phyloP scores from a whole-genome alignment of 306 rosid species.

The Carpinus fangiana region DNA sequence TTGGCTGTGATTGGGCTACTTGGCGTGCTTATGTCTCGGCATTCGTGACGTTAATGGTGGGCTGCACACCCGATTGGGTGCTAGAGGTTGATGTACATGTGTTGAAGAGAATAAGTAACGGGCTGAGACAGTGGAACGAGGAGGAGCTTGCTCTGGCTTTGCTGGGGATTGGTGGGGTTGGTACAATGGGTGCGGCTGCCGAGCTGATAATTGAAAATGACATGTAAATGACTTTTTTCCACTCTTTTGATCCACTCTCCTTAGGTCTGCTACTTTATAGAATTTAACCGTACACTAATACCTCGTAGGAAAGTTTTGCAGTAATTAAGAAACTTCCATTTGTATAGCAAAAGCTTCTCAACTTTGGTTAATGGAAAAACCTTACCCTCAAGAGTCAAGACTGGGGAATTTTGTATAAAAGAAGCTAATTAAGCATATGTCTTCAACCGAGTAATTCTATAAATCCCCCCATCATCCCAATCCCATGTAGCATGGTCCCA shows the following conservation, averaged over 20 bases:
- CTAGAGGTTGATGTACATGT: slow-evolving; percentile 48
- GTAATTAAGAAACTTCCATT: not conserved
- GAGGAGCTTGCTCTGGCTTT: slow-evolving; percentile 58
- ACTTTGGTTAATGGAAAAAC: not conserved
- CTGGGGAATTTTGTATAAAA: not conserved
- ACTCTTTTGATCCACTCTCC: not conserved
- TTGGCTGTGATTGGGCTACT: slow-evolving; percentile 53
- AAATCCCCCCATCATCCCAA: too few relatives aligned
- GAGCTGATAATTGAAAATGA: slow-evolving; percentile 48
- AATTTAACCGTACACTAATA: slow-evolving; percentile 2
- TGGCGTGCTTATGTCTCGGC: slow-evolving; percentile 62
- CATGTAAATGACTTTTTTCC: slow-evolving; percentile 24
- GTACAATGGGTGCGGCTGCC: slow-evolving; percentile 54
- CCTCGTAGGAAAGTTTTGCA: not conserved
- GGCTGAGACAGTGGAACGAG: slow-evolving; percentile 51
- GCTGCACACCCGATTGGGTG: slow-evolving; percentile 55
- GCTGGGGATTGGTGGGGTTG: slow-evolving; percentile 47
- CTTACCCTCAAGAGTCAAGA: not conserved
- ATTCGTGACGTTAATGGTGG: slow-evolving; percentile 54
- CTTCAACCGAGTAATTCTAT: too few relatives aligned
- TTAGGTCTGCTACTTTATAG: not conserved
- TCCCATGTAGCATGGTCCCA: too few relatives aligned
- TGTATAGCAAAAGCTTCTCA: not conserved
- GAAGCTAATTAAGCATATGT: not conserved
- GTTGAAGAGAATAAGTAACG: slow-evolving; percentile 49